Percentiles rank a stretch among this genome's conserved stretches.
phyloP scores from a whole-genome alignment of 257 asterid species.

The Handroanthus guayacan region DNA sequence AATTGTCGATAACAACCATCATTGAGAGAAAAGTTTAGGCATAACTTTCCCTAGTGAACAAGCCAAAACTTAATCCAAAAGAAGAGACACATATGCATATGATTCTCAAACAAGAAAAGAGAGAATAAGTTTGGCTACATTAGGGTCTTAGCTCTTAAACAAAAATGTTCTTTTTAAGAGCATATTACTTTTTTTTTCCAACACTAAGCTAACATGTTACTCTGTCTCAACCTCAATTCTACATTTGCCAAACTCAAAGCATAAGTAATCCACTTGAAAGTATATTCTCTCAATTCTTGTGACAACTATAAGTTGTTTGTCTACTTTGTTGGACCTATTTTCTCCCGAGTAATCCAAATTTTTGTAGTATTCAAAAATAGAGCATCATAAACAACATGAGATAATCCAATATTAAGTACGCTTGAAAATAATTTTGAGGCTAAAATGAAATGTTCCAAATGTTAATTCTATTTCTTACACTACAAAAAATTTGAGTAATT shows the following conservation, averaged over 20 bases:
- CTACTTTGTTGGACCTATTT: neutral
- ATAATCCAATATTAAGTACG: neutral
- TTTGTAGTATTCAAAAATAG: neutral
- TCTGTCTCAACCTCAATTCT: constrained; percentile 27
- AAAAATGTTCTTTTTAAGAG: constrained; percentile 28
- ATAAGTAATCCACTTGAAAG: constrained; percentile 16
- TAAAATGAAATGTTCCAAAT: too few species aligned
- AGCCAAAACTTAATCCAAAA: constrained; percentile 27
- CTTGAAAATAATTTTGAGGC: too few species aligned
- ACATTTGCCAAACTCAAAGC: neutral
- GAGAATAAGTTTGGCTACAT: neutral
- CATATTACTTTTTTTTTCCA: constrained; percentile 29
- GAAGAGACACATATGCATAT: constrained; percentile 1
- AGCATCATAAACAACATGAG: neutral
- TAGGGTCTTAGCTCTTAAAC: constrained; percentile 25
- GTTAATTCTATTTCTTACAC: too few species aligned
- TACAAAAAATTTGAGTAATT: too few species aligned
- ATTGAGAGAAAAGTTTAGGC: neutral
- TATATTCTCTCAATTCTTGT: constrained; percentile 29
- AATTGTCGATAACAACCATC: neutral
- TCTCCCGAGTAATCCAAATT: neutral
- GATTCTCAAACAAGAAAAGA: neutral
- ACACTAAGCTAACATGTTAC: constrained; percentile 16
- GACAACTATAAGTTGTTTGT: neutral
- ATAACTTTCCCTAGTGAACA: neutral